Percentiles rank a stretch among this genome's conserved stretches.
phyloP scores from a whole-genome alignment of 352 stramenopile species.

The Phytophthora colocasiae region DNA sequence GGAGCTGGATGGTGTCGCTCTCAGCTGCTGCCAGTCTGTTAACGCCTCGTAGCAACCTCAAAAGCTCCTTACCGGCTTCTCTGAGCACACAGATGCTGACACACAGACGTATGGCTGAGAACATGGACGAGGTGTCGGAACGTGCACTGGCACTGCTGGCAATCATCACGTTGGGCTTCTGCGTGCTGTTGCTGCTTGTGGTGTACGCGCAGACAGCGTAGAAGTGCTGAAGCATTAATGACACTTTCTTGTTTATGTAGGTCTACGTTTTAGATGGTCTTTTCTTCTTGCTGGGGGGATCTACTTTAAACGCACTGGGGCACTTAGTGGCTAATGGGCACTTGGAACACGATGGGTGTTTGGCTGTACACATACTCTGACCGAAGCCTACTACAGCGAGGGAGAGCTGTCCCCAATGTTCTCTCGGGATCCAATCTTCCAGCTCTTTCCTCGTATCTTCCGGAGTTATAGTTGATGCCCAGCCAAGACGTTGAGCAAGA shows the following conservation, averaged over 20 bases:
- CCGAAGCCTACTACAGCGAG: conserved; percentile 79
- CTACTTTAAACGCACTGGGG: conserved; percentile 56
- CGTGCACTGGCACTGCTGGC: conserved; percentile 46
- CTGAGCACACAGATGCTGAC: conserved; percentile 32
- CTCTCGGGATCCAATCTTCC: conserved; percentile 68
- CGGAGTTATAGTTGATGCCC: conserved; percentile 34
- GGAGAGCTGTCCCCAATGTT: conserved; percentile 69
- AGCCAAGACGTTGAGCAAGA: conserved; percentile 65
- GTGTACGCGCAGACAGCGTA: conserved; percentile 42
- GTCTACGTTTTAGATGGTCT: neutral
- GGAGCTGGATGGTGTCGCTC: conserved; percentile 42
- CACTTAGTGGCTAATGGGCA: conserved; percentile 64
- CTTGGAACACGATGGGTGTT: conserved; percentile 57
- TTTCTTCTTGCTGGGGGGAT: conserved; percentile 3
- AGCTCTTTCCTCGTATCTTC: conserved; percentile 65
- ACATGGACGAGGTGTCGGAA: conserved; percentile 43
- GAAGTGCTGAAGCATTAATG: conserved; percentile 16
- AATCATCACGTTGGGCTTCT: conserved; percentile 40
- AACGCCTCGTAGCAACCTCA: conserved; percentile 11
- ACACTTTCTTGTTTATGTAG: conserved; percentile 20
- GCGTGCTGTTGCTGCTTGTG: conserved; percentile 40
- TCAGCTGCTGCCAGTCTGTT: conserved; percentile 29
- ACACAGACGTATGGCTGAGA: conserved; percentile 22
- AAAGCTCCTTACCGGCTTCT: conserved; percentile 21
- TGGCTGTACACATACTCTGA: conserved; percentile 65